Conservation (phyloP, 768 basidiomycete species). For the Nevesoporus exiguus region DNA sequence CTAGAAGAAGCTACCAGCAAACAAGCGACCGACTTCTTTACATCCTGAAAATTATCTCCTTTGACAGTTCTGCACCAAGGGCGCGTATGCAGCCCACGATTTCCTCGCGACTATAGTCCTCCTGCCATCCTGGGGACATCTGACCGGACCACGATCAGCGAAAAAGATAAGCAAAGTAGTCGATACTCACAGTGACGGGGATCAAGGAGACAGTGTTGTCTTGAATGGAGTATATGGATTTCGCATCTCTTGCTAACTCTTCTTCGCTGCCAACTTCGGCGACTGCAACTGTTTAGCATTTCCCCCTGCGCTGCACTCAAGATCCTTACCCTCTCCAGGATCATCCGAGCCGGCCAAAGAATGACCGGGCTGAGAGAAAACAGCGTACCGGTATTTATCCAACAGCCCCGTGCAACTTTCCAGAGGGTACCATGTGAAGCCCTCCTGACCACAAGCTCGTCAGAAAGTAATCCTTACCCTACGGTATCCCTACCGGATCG, state of each 20-base stretch:
- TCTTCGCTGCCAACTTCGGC: conserved; percentile 14
- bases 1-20: neutral
- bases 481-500: conserved; percentile 62
- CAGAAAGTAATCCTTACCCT: neutral
- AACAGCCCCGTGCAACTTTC: conserved; percentile 56
- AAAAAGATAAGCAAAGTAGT: neutral
- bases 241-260: conserved; percentile 20
- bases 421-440: conserved; percentile 73
- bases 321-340: conserved; percentile 24
- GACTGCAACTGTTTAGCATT: conserved; percentile 16
- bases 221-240: conserved; percentile 24
- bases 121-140: conserved; percentile 29
- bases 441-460: conserved; percentile 49
- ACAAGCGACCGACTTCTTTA: conserved; percentile 4
- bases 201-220: conserved; percentile 20
- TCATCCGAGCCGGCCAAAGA: conserved; percentile 39
- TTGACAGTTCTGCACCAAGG: conserved; percentile 42
- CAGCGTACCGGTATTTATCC: conserved; percentile 63
- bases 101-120: conserved; percentile 30
- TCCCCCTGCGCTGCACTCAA: neutral
- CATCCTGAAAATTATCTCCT: conserved; percentile 37
- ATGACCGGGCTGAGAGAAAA: conserved; percentile 62
- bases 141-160: conserved; percentile 9
- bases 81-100: conserved; percentile 43
- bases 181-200: conserved; percentile 24